Evolutionary conservation across 352 stramenopile genomes (phyloP).

Genomic region (Pythium chondricola): DNA sequence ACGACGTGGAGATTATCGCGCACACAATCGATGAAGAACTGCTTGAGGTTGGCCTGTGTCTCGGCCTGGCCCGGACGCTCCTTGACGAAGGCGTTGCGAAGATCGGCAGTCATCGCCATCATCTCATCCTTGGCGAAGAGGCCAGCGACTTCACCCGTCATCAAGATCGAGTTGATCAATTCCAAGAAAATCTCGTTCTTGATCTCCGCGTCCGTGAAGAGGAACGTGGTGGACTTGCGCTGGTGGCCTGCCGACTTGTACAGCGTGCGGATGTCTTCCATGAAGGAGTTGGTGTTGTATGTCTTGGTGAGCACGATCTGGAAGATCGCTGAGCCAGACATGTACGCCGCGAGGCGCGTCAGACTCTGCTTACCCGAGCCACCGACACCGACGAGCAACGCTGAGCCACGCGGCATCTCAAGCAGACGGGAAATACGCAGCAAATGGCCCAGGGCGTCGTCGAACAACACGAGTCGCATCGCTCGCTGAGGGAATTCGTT

Average conservation of each 20-base stretch:
- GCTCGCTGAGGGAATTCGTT: slow-evolving; percentile 93
- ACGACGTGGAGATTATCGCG: slow-evolving; percentile 98
- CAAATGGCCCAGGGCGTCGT: slow-evolving; percentile 96
- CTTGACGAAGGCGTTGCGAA: slow-evolving; percentile 93
- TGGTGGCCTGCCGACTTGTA: slow-evolving; percentile 97
- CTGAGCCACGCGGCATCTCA: slow-evolving; percentile 94
- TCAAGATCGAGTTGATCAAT: slow-evolving; percentile 97
- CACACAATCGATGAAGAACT: slow-evolving; percentile 98
- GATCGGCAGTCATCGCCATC: slow-evolving; percentile 97
- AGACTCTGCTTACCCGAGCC: slow-evolving; percentile 97
- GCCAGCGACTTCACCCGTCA: slow-evolving; percentile 97
- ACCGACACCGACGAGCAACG: slow-evolving; percentile 95
- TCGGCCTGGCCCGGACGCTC: slow-evolving; percentile 93
- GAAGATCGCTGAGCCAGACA: slow-evolving; percentile 95
- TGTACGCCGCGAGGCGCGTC: slow-evolving; percentile 94
- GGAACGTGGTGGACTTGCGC: slow-evolving; percentile 94
- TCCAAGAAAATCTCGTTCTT: slow-evolving; percentile 99
- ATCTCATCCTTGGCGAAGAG: slow-evolving; percentile 99
- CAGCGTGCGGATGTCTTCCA: slow-evolving; percentile 95
- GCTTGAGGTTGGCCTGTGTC: slow-evolving; percentile 95
- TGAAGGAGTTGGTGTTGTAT: slow-evolving; percentile 96
- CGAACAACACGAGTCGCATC: slow-evolving; percentile 98
- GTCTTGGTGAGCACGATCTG: slow-evolving; percentile 98
- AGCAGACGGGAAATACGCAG: slow-evolving; percentile 95
- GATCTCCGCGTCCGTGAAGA: slow-evolving; percentile 99